Evolutionary conservation across 768 basidiomycete species (phyloP).

Genomic region (Trametes villosa): DNA sequence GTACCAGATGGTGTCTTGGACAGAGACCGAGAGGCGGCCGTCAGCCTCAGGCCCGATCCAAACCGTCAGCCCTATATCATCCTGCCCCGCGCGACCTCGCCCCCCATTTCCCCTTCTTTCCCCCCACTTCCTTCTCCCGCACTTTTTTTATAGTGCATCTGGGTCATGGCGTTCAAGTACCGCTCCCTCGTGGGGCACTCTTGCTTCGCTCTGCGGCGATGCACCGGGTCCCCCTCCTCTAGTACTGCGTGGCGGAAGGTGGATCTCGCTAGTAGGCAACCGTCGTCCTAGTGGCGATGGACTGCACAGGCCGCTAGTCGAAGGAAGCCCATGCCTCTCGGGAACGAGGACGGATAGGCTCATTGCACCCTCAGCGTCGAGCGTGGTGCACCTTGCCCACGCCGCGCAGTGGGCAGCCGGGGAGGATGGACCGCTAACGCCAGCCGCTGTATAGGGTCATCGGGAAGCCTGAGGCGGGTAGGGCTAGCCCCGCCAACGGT

Average conservation of each 20-base stretch:
- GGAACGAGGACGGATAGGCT: neutral
- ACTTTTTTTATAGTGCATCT: neutral
- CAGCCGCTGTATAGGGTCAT: neutral
- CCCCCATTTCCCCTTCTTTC: neutral
- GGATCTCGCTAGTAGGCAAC: neutral
- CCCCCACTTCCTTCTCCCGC: neutral
- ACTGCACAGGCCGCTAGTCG: neutral
- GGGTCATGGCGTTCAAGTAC: constrained; percentile 20
- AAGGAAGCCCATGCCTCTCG: neutral
- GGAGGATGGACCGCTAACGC: neutral
- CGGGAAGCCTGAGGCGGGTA: neutral
- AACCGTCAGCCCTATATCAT: too few species aligned
- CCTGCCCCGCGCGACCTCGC: too few species aligned
- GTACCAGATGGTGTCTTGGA: too few species aligned
- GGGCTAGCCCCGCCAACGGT: too few species aligned
- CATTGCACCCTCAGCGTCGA: neutral
- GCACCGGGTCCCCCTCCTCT: constrained; percentile 13
- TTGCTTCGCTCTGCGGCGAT: constrained; percentile 18
- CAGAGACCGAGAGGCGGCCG: too few species aligned
- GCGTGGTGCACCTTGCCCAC: neutral
- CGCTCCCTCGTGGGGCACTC: constrained; percentile 22
- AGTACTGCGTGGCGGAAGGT: constrained; percentile 20
- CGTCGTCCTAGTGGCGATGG: constrained; percentile 4
- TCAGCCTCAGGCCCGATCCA: too few species aligned
- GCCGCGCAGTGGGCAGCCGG: neutral